Conservation (phyloP, 179 eudicot species). For the Spinacia oleracea region DNA sequence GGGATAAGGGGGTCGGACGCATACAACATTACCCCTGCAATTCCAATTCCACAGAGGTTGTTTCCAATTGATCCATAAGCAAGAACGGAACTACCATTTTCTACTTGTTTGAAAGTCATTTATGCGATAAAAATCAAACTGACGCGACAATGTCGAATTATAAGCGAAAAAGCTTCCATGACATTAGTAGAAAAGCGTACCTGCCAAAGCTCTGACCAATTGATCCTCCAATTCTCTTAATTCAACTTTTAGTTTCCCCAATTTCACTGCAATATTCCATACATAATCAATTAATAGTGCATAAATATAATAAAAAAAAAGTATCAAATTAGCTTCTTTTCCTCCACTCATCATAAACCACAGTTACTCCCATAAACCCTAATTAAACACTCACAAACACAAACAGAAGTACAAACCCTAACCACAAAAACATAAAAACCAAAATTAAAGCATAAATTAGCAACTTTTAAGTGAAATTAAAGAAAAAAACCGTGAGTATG, state of each 20-base stretch:
- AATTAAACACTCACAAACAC: neutral
- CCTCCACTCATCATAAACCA: neutral
- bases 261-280: slow-evolving; percentile 39
- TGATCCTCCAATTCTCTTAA: slow-evolving; percentile 68
- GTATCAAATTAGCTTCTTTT: no score
- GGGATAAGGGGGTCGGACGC: no score
- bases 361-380: slow-evolving; percentile 2
- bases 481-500: slow-evolving; percentile 44
- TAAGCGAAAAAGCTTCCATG: neutral
- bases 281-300: neutral
- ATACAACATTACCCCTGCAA: no score
- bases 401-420: neutral
- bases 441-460: neutral
- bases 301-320: no score
- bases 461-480: neutral
- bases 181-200: slow-evolving; percentile 32
- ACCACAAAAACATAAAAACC: neutral
- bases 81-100: no score
- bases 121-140: neutral
- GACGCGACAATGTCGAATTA: neutral
- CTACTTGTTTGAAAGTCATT: no score
- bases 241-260: slow-evolving; percentile 68
- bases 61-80: no score
- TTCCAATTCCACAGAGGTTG: no score
- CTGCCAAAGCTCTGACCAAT: slow-evolving; percentile 72